phyloP scores from a whole-genome alignment of 78 protist genomes.

The Dictyostelium firmibasis region DNA sequence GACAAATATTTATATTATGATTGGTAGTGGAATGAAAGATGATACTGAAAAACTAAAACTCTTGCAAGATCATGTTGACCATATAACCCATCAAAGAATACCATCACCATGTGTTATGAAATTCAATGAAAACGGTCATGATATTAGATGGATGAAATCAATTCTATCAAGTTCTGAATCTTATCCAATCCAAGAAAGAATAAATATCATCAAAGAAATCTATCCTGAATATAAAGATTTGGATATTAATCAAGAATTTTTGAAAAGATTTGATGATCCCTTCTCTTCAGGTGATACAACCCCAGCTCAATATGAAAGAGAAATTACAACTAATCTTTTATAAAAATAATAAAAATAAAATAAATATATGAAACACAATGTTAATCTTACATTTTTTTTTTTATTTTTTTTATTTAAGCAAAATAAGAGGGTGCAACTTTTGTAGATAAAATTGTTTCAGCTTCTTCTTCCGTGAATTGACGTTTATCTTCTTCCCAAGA shows the following conservation, averaged over 20 bases:
- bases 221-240: constrained; percentile 6
- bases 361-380: background rate
- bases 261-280: background rate
- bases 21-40: background rate
- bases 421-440: constrained; percentile 65
- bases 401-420: constrained; percentile 14
- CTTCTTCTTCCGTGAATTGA: constrained; percentile 31
- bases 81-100: background rate
- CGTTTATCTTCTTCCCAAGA: constrained; percentile 70
- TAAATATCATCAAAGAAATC: constrained; percentile 14
- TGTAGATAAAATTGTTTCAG: constrained; percentile 19
- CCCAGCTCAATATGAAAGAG: background rate
- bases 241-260: background rate
- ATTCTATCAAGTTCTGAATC: background rate
- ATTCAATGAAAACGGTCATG: background rate
- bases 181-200: constrained; percentile 3
- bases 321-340: background rate
- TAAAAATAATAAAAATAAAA: background rate
- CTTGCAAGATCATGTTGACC: background rate
- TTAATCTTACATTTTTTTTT: background rate
- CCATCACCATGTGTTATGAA: constrained; percentile 17
- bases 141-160: constrained; percentile 14
- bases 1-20: background rate
- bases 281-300: background rate
- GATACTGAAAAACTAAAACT: background rate